Evolutionary conservation across 1,139 yeast genomes (phyloP).

Genomic region (Yamadazyma diospyri): DNA sequence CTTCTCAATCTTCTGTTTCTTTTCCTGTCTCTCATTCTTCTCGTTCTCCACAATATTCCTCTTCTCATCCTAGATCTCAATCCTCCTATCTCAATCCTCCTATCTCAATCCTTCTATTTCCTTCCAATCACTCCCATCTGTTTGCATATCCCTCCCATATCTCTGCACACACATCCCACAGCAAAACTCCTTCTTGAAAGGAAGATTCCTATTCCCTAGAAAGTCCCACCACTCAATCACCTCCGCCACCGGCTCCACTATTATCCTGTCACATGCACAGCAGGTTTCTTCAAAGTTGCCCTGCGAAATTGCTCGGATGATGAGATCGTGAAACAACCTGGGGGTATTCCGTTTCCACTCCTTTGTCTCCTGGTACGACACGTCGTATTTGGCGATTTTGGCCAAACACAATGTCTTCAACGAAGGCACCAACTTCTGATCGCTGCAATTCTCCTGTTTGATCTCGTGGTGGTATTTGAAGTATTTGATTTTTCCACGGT

Average conservation of each 20-base stretch:
- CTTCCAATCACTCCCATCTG: no score
- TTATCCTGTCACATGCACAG: conserved; percentile 30
- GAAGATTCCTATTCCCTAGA: conserved; percentile 34
- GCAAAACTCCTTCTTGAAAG: conserved; percentile 40
- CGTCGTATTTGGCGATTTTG: conserved; percentile 38
- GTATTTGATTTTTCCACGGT: conserved; percentile 23
- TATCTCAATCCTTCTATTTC: no score
- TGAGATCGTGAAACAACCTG: conserved; percentile 29
- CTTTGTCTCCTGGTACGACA: conserved; percentile 42
- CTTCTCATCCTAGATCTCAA: no score
- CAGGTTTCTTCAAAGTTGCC: conserved; percentile 39
- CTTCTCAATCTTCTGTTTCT: no score
- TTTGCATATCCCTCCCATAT: no score
- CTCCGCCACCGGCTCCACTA: conserved; percentile 43
- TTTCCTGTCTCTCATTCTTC: no score
- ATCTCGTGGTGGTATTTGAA: conserved; percentile 11
- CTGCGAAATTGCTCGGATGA: conserved; percentile 36
- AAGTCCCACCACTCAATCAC: conserved; percentile 48
- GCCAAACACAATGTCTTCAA: conserved; percentile 34
- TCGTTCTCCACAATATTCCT: no score
- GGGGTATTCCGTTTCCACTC: conserved; percentile 41
- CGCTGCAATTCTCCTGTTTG: not conserved
- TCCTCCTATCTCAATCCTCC: no score
- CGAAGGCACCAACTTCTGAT: conserved; percentile 21
- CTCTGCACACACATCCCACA: conserved; percentile 32